Evolutionary conservation across 352 stramenopile genomes (phyloP).

Genomic region (Phytophthora sansomeana): DNA sequence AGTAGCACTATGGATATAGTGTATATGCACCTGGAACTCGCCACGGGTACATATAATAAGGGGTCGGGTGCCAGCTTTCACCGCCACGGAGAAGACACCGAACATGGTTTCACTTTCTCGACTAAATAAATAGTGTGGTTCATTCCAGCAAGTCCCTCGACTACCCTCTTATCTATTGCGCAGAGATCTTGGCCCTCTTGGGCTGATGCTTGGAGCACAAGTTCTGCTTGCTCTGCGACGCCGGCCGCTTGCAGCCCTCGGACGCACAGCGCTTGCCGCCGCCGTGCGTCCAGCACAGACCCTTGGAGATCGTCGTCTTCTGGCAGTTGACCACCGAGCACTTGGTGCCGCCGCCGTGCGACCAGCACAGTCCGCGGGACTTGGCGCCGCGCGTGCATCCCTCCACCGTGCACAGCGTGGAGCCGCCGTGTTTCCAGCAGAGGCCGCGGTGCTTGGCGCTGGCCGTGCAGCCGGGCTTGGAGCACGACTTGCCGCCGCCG

Average conservation of each 20-base stretch:
- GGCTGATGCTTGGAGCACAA: conserved; percentile 30
- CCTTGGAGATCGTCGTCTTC: conserved; percentile 12
- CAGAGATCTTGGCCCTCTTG: conserved; percentile 6
- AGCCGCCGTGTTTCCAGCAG: conserved; percentile 41
- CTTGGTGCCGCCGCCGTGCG: conserved; percentile 41
- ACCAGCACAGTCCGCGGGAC: conserved; percentile 56
- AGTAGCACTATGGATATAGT: too few relatives aligned
- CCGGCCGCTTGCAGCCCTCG: conserved; percentile 50
- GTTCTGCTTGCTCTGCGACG: conserved; percentile 49
- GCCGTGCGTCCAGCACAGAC: conserved; percentile 53
- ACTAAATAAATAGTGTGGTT: conserved; percentile 1
- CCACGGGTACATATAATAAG: too few relatives aligned
- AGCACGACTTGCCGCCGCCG: conserved; percentile 59
- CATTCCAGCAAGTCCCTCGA: not conserved
- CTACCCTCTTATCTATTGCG: not conserved
- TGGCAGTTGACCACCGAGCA: conserved; percentile 20
- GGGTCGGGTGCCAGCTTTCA: not conserved
- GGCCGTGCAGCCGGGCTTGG: conserved; percentile 47
- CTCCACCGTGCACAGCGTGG: conserved; percentile 23
- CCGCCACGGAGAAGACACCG: not conserved
- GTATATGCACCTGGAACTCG: too few relatives aligned
- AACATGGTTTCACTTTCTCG: too few relatives aligned
- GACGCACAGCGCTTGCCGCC: conserved; percentile 47
- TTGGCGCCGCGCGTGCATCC: conserved; percentile 42
- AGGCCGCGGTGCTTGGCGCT: conserved; percentile 62